These are phyloP conservation scores for Colletotrichum tropicale DNA, from an alignment of 2,329 filamentous ascomycete species.

Conservation along the genomic window DNA sequence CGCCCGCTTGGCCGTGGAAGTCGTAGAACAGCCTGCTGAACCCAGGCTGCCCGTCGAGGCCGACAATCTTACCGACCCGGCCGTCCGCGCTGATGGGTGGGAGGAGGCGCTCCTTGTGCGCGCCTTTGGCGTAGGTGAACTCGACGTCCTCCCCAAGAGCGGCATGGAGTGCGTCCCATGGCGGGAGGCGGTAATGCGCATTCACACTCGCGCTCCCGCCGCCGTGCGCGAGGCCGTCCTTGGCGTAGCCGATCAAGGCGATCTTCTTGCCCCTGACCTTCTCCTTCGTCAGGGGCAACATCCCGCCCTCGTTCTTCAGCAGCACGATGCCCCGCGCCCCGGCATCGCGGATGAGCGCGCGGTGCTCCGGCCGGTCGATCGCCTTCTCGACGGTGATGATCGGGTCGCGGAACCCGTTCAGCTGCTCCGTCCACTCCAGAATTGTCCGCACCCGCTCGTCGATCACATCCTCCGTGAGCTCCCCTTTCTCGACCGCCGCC, in stretches of 20 bases:
- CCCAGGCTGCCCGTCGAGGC: conserved; percentile 34
- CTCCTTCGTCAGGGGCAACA: conserved; percentile 56
- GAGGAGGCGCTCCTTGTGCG: conserved; percentile 22
- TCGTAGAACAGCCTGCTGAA: conserved; percentile 35
- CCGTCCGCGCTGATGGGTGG: conserved; percentile 24
- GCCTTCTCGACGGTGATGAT: conserved; percentile 36
- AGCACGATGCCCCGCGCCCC: conserved; percentile 66
- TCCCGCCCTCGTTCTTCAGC: conserved; percentile 70
- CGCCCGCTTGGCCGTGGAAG: conserved; percentile 22
- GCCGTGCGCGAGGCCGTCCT: conserved; percentile 50
- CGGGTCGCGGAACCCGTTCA: conserved; percentile 35
- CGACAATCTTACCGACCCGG: conserved; percentile 29
- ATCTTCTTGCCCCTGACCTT: conserved; percentile 48
- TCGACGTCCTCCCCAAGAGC: conserved; percentile 60
- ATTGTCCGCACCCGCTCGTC: conserved; percentile 32
- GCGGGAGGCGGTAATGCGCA: conserved; percentile 53
- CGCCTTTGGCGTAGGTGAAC: conserved; percentile 29
- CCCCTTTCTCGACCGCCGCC: conserved; percentile 25
- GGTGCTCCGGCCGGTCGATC: conserved; percentile 56
- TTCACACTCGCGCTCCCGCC: conserved; percentile 35
- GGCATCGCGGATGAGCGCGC: conserved; percentile 59
- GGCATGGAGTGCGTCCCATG: conserved; percentile 60
- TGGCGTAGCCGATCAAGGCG: conserved; percentile 9
- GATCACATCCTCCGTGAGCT: conserved; percentile 25
- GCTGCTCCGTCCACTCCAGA: conserved; percentile 29